phyloP scores from a whole-genome alignment of 192 early-diverging fungal species.

The Jimgerdemannia lactiflua region DNA sequence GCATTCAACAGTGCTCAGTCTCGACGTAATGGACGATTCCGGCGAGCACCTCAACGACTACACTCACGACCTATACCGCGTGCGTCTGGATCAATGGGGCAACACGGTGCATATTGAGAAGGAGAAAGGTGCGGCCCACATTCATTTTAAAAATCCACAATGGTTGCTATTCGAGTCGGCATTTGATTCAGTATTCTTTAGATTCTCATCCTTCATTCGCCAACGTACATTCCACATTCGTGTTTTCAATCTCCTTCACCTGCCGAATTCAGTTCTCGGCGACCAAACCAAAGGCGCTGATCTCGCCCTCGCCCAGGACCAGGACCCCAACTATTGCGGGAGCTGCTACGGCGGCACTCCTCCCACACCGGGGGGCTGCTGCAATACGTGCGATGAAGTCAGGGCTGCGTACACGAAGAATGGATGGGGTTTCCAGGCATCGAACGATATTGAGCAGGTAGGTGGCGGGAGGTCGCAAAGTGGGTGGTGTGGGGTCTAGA shows the following conservation, averaged over 20 bases:
- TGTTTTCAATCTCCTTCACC: too few species aligned
- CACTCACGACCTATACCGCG: slow-evolving; percentile 78
- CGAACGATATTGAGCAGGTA: slow-evolving; percentile 82
- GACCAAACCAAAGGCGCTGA: slow-evolving; percentile 35
- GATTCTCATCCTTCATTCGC: too few species aligned
- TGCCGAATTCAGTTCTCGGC: slow-evolving; percentile 44
- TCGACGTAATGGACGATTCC: slow-evolving; percentile 95
- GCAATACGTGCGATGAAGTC: slow-evolving; percentile 94
- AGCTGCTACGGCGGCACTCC: slow-evolving; percentile 80
- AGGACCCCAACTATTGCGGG: slow-evolving; percentile 68
- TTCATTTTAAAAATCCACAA: slow-evolving; percentile 1
- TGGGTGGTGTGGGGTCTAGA: too few species aligned
- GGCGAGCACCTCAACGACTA: slow-evolving; percentile 85
- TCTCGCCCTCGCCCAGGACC: slow-evolving; percentile 16
- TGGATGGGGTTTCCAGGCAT: slow-evolving; percentile 81
- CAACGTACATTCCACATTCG: too few species aligned
- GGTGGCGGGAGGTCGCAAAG: background rate
- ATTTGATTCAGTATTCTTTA: too few species aligned
- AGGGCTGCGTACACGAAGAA: slow-evolving; percentile 74
- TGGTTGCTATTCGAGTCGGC: too few species aligned
- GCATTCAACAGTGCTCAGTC: slow-evolving; percentile 63
- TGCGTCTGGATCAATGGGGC: slow-evolving; percentile 67
- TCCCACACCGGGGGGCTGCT: slow-evolving; percentile 63
- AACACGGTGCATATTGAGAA: slow-evolving; percentile 57
- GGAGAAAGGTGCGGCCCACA: slow-evolving; percentile 42